These are phyloP conservation scores for Yamadazyma sp. DNA, from an alignment of 805 yeast species.

Conservation along the genomic window DNA sequence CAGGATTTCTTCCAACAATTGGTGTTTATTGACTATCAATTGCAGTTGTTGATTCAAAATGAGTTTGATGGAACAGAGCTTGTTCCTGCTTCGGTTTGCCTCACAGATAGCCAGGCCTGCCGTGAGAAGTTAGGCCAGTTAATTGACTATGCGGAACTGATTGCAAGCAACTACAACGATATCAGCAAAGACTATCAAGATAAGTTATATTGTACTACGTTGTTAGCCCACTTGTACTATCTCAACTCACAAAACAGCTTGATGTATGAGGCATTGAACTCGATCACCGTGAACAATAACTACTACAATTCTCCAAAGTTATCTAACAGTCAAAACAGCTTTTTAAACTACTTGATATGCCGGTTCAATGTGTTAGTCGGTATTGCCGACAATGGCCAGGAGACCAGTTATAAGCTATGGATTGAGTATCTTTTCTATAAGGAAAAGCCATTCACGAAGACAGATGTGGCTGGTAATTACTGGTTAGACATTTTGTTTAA, in stretches of 20 bases:
- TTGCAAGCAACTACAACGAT: constrained; percentile 26
- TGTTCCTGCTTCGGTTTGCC: constrained; percentile 14
- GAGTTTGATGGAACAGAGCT: constrained; percentile 28
- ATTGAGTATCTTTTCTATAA: constrained; percentile 26
- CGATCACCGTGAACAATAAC: constrained; percentile 16
- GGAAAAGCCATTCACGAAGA: constrained; percentile 23
- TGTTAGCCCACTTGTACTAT: constrained; percentile 36
- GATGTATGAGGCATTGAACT: constrained; percentile 19
- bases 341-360: constrained; percentile 31
- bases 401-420: constrained; percentile 25
- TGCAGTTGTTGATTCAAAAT: constrained; percentile 31
- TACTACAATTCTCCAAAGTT: constrained; percentile 14
- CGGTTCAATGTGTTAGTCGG: constrained; percentile 36
- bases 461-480: constrained; percentile 33
- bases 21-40: constrained; percentile 38
- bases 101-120: constrained; percentile 12
- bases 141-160: constrained; percentile 25
- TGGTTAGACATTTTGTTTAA: constrained; percentile 34
- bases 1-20: constrained; percentile 34
- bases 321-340: constrained; percentile 20
- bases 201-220: constrained; percentile 29
- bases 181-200: constrained; percentile 27
- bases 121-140: constrained; percentile 24
- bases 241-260: constrained; percentile 25
- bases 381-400: constrained; percentile 14